Evolutionary conservation across 2,329 filamentous ascomycete genomes (phyloP), one percentile per base, ranked within the genome.

Genomic region (Alternaria sp.): DNA sequence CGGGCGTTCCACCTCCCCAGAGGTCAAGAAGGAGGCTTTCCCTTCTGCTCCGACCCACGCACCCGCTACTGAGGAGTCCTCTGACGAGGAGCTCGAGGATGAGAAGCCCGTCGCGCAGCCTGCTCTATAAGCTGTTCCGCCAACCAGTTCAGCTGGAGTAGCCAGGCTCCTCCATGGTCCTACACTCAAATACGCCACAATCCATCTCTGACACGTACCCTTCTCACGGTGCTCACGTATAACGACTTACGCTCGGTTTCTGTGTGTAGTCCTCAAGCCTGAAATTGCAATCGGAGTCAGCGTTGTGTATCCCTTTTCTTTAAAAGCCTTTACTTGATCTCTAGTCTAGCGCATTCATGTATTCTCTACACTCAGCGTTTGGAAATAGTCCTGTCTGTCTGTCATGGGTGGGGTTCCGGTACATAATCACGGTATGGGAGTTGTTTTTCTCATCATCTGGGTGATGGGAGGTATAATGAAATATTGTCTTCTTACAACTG

Each of bases 1-100:
- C 66, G 77, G 77, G 57, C 77, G 76, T 46, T 78, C 78, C 50
- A 63, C 75, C 40, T 79, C 77, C 6, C 77, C 77, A n/a, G 77
- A 79, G 58, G 70, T 67, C 49, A 67, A 67, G 65, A 65, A 62
- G 57, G 65, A 62, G 67, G 67, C 67, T 23, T 60, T 69, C 57
- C 63, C 71, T 9, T 53, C 65, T 47, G 68, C 61, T 21, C 66
- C 71, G 26, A 67, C 59, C 49, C 58, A 67, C 40, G 67, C 69
- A 30, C 63, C 63, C 36, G 57, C 44, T 47, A 58, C 62, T 32
- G 53, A 56, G 17, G 62, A 67, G 54, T 57, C 54, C 5, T 55
- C 51, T 3, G 59, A 61, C n/a, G 66, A 67, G 32, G 63, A 67
- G 36, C 30, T 49, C 13, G 47, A 57, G n/a, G 44, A 59, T 5